Base-by-base conservation (phyloP, 1,139 yeast species). In the Arxiozyma telluris region DNA sequence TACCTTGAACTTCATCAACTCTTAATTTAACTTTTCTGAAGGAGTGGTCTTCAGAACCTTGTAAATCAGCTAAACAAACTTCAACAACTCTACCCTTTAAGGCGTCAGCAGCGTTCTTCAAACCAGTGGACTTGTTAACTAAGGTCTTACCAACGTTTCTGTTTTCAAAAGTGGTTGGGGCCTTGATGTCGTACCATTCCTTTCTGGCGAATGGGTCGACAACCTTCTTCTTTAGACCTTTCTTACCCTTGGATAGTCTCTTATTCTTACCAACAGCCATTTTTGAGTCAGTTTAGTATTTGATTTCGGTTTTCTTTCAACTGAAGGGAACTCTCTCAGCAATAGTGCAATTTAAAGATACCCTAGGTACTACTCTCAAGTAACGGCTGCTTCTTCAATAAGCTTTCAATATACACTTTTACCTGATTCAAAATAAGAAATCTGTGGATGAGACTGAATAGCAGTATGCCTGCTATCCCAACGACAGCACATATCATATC, bases 181-280 rank as follows among this genome's bases (percentile, higher is more conserved):
- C 96, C 82, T 88, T 87, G 79, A 88, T 85, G 76, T 84, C 91
- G 77, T 80, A 88, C 96, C 96, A 87, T 72, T 87, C 96, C 81
- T 88, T 88, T 76, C 87, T 86, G 83, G 93, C 80, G 88, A 87
- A 87, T 73, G 96, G 95, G 82, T 87, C 96, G 68, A 87, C 91
- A 74, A 84, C 89, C 84, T 83, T 87, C 91, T 87, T 88, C 94
- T 88, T 88, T 77, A 86, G 77, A 73, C 95, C 95, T 80, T 87
- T 88, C 89, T 87, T 87, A 77, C 96, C 95, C 82, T 87, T 87
- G 79, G 91, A 84, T 79, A 87, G 81, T 83, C 96, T 85, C 90
- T 88, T 88, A 78, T 88, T 88, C 87, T 88, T 88, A 76, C 96
- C 96, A 77, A 88, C 93, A 83, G 93, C 96, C 95, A 87, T 87